phyloP scores from a whole-genome alignment of 2,329 filamentous ascomycete species.

The Macroventuria anomochaeta region DNA sequence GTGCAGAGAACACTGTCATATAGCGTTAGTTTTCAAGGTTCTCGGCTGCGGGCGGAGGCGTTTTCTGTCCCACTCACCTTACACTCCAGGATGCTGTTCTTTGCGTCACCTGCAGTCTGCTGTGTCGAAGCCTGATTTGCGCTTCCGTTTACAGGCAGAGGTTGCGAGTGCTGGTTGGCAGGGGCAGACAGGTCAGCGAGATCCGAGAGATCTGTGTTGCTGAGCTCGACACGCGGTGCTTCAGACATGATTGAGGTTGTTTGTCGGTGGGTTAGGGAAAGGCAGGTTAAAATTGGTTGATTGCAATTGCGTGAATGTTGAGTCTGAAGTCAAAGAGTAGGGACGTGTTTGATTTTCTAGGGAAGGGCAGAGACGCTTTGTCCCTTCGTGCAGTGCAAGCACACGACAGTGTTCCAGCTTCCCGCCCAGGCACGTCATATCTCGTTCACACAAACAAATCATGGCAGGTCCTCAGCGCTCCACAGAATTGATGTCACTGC shows the following conservation, averaged over 20 bases:
- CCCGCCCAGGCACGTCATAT: constrained; percentile 14
- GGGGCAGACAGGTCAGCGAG: constrained; percentile 35
- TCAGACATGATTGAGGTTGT: constrained; percentile 35
- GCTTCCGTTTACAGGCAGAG: constrained; percentile 33
- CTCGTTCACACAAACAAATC: constrained; percentile 19
- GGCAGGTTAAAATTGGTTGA: not conserved
- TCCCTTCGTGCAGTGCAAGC: constrained; percentile 9
- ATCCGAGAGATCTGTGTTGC: constrained; percentile 34
- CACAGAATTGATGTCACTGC: constrained; percentile 18
- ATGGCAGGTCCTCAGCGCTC: constrained; percentile 6
- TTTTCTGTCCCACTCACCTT: constrained; percentile 49
- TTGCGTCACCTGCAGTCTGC: constrained; percentile 38
- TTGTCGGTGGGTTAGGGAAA: constrained; percentile 6
- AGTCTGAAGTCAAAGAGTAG: constrained; percentile 2
- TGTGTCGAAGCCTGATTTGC: constrained; percentile 28
- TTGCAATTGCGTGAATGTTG: constrained; percentile 8
- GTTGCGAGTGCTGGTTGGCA: constrained; percentile 23
- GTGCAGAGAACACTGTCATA: constrained; percentile 48
- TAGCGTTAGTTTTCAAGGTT: constrained; percentile 39
- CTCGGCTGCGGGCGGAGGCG: constrained; percentile 42
- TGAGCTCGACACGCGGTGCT: constrained; percentile 42
- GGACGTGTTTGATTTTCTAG: constrained; percentile 16
- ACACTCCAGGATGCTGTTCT: constrained; percentile 51
- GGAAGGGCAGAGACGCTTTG: constrained; percentile 12
- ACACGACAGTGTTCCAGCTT: constrained; percentile 20